phyloP scores from a whole-genome alignment of 2,329 filamentous ascomycete species.

The Xylariaceae sp. region DNA sequence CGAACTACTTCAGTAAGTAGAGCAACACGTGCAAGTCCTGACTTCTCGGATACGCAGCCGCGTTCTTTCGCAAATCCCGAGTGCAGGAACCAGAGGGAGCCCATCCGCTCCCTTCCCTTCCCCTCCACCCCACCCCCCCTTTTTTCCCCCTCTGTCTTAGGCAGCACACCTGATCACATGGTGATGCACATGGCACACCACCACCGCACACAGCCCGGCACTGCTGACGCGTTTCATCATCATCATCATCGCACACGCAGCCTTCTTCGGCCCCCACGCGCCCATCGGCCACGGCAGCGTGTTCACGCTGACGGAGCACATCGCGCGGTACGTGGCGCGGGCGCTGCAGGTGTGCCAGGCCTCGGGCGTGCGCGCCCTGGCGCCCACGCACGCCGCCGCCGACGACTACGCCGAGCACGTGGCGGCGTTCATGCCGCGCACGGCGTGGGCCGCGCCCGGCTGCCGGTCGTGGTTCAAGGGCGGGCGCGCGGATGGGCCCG shows the following conservation, averaged over 20 bases:
- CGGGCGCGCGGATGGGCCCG: constrained; percentile 33
- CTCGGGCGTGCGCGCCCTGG: constrained; percentile 40
- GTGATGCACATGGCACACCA: too few relatives aligned
- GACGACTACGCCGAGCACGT: constrained; percentile 44
- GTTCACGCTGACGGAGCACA: constrained; percentile 44
- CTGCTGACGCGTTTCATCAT: too few relatives aligned
- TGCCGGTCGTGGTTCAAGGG: constrained; percentile 47
- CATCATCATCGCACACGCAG: constrained; percentile 23
- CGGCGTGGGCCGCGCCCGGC: constrained; percentile 36
- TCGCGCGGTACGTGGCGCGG: constrained; percentile 43
- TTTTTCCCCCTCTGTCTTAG: not conserved
- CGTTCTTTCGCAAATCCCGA: too few relatives aligned
- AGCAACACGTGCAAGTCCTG: too few relatives aligned
- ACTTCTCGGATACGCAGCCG: too few relatives aligned
- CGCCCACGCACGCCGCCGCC: constrained; percentile 37
- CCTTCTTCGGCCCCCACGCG: constrained; percentile 44
- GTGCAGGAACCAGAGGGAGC: too few relatives aligned
- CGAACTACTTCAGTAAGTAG: constrained; percentile 47
- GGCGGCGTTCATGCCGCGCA: constrained; percentile 44
- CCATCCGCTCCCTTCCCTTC: constrained; percentile 1
- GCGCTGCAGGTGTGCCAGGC: constrained; percentile 42
- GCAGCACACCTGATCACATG: too few relatives aligned
- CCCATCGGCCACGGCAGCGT: constrained; percentile 44
- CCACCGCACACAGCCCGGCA: too few relatives aligned
- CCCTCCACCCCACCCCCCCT: not conserved